Conservation (phyloP, 257 asterid species). For the Rhazya stricta region DNA sequence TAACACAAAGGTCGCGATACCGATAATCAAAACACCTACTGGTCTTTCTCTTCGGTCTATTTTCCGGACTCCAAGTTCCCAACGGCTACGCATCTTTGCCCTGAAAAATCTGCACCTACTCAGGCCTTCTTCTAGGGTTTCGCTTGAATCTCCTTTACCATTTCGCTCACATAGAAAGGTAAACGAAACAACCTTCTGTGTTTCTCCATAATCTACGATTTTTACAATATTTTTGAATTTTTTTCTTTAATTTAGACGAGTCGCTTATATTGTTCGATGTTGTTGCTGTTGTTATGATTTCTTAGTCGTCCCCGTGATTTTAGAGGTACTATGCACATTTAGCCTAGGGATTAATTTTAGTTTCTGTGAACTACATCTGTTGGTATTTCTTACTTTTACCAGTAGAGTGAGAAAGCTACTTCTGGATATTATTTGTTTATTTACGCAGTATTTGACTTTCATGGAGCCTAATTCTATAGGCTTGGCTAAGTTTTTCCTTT, state of each 20-base stretch:
- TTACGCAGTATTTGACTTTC: neutral
- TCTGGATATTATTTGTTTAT: neutral
- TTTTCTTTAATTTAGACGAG: neutral
- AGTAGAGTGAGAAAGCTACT: neutral
- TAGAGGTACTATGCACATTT: slow-evolving; percentile 3
- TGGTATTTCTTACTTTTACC: neutral
- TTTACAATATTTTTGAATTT: neutral
- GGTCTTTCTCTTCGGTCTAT: neutral
- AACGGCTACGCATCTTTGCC: neutral
- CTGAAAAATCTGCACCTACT: neutral
- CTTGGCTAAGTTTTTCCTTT: too few relatives aligned
- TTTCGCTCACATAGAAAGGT: neutral
- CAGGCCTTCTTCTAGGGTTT: slow-evolving; percentile 15
- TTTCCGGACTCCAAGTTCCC: neutral
- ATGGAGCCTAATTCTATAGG: neutral
- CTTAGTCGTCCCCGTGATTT: neutral
- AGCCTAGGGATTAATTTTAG: neutral
- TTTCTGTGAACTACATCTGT: neutral
- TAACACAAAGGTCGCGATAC: neutral
- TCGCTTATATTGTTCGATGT: neutral
- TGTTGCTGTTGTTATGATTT: neutral
- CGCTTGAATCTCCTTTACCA: neutral
- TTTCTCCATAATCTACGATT: neutral
- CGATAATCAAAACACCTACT: neutral
- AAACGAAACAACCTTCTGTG: neutral